Conservation (phyloP, 306 rosid species). For the Medicago arabica region DNA sequence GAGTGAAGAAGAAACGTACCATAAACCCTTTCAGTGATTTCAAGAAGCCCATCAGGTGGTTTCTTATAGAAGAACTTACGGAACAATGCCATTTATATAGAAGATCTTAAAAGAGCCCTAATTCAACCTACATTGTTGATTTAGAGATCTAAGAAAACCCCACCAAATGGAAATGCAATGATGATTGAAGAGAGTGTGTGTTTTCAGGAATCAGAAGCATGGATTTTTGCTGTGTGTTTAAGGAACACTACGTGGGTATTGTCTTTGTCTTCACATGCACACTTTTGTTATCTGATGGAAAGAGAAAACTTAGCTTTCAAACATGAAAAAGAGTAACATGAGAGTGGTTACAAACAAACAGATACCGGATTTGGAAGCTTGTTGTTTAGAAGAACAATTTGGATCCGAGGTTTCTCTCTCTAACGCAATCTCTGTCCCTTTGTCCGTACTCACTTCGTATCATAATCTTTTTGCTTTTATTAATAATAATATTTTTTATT, state of each 20-base stretch:
- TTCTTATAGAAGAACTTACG: slow-evolving; percentile 91
- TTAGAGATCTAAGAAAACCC: slow-evolving; percentile 49
- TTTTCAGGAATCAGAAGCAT: slow-evolving; percentile 62
- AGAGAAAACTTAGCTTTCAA: slow-evolving; percentile 81
- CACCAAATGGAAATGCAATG: slow-evolving; percentile 40
- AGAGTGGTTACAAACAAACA: slow-evolving; percentile 33
- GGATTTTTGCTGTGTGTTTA: slow-evolving; percentile 74
- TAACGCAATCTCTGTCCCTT: slow-evolving; percentile 43
- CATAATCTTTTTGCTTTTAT: background rate
- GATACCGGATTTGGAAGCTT: slow-evolving; percentile 16
- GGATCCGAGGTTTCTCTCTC: slow-evolving; percentile 69
- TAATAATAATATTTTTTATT: slow-evolving; percentile 39
- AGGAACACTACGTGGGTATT: slow-evolving; percentile 59
- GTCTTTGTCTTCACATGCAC: slow-evolving; percentile 60
- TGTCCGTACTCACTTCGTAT: background rate
- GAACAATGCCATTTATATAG: slow-evolving; percentile 84
- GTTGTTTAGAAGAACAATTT: slow-evolving; percentile 39
- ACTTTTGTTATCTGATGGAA: slow-evolving; percentile 36
- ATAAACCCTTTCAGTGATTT: slow-evolving; percentile 94
- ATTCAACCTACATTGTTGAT: slow-evolving; percentile 54
- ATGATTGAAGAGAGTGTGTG: slow-evolving; percentile 63
- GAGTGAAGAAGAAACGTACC: slow-evolving; percentile 62
- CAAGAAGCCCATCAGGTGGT: slow-evolving; percentile 97
- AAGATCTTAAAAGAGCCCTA: slow-evolving; percentile 59
- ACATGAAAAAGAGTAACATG: slow-evolving; percentile 43